Evolutionary conservation across 305 asterid species (phyloP).

Genomic region (Fraxinus platypoda): DNA sequence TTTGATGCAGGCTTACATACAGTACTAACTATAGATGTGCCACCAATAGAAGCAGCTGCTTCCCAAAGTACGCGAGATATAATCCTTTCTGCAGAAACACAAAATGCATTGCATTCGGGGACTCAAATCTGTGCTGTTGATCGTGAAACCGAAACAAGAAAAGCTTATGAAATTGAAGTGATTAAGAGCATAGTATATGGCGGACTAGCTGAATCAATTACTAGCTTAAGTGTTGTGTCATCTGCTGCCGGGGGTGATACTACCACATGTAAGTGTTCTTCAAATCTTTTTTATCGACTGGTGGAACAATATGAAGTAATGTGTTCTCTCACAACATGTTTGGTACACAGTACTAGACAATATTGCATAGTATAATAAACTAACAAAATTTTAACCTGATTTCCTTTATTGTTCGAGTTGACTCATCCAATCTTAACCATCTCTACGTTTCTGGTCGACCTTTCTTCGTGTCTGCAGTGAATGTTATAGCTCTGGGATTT

Average conservation of each 20-base stretch:
- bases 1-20: conserved; percentile 59
- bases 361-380: not conserved
- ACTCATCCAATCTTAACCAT: not conserved
- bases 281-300: not conserved
- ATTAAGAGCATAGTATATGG: conserved; percentile 85
- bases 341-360: not conserved
- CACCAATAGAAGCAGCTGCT: conserved; percentile 17
- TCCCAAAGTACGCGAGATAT: conserved; percentile 31
- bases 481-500: conserved; percentile 57
- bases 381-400: not conserved
- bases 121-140: conserved; percentile 33
- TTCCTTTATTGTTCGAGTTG: not conserved
- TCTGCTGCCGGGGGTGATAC: conserved; percentile 88
- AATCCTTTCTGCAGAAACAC: conserved; percentile 26
- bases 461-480: not conserved
- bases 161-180: conserved; percentile 55
- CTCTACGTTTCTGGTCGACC: not conserved
- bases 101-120: conserved; percentile 25
- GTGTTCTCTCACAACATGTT: not conserved
- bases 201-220: conserved; percentile 79
- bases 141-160: conserved; percentile 34
- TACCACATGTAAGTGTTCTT: conserved; percentile 60
- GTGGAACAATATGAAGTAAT: not conserved
- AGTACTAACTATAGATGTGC: conserved; percentile 48
- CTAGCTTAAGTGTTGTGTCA: conserved; percentile 79